phyloP scores from a whole-genome alignment of 495 filamentous ascomycete species.

The Corynascus novoguineensis region DNA sequence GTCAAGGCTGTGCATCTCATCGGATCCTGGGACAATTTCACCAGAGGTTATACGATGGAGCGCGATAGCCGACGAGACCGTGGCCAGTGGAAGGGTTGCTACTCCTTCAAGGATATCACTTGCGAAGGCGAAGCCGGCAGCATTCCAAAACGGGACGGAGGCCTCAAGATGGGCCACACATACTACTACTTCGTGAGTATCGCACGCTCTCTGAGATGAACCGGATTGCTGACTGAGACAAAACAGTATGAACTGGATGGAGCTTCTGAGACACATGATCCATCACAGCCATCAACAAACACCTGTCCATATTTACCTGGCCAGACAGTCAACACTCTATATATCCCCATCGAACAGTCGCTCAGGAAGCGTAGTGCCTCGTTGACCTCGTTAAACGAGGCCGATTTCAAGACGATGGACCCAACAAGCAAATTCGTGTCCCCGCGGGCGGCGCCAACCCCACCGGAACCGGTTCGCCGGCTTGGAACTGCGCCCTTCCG shows the following conservation, averaged over 20 bases:
- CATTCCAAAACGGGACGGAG: conserved; percentile 60
- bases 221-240: conserved; percentile 20
- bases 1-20: conserved; percentile 70
- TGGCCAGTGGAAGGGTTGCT: conserved; percentile 78
- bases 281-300: conserved; percentile 62
- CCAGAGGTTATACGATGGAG: conserved; percentile 68
- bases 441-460: conserved; percentile 54
- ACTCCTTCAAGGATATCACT: conserved; percentile 75
- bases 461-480: conserved; percentile 43
- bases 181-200: conserved; percentile 88
- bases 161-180: conserved; percentile 83
- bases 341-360: conserved; percentile 66
- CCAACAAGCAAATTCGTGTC: conserved; percentile 69
- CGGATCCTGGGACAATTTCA: conserved; percentile 93
- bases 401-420: conserved; percentile 66
- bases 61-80: conserved; percentile 62
- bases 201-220: neutral
- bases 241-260: conserved; percentile 74
- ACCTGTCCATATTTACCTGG: conserved; percentile 82
- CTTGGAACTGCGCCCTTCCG: conserved; percentile 53
- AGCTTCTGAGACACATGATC: conserved; percentile 66
- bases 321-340: conserved; percentile 75
- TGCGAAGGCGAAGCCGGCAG: conserved; percentile 64
- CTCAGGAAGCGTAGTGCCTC: conserved; percentile 48
- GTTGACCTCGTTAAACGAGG: conserved; percentile 42